Conservation (phyloP, 2,329 filamentous ascomycete genomes). For the Diaporthe caulivora region DNA sequence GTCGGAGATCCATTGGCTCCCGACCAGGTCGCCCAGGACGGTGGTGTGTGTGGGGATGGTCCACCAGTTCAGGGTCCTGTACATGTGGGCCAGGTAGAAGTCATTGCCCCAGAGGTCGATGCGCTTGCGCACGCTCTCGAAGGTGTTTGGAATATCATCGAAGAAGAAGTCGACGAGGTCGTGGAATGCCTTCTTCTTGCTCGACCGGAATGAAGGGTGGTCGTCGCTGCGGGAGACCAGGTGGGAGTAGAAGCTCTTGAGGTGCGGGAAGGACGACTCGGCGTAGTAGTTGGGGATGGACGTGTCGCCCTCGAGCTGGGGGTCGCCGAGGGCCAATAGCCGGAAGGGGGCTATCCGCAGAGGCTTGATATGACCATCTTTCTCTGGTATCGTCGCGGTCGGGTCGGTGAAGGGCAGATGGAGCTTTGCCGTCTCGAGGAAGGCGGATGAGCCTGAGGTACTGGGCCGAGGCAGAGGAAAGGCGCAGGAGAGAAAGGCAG, state of each 20-base stretch:
- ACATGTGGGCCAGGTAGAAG: constrained; percentile 93
- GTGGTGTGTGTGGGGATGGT: constrained; percentile 86
- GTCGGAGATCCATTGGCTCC: constrained; percentile 94
- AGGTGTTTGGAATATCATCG: constrained; percentile 76
- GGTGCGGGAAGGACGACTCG: constrained; percentile 64
- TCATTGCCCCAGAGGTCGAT: constrained; percentile 95
- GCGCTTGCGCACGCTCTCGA: constrained; percentile 79
- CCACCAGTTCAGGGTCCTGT: constrained; percentile 87
- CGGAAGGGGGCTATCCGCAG: constrained; percentile 77
- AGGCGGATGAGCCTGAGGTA: constrained; percentile 46
- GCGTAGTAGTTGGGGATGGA: constrained; percentile 75
- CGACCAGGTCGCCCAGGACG: constrained; percentile 90
- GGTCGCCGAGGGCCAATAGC: constrained; percentile 89
- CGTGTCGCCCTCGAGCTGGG: constrained; percentile 92
- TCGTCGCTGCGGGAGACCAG: constrained; percentile 47
- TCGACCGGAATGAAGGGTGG: constrained; percentile 58
- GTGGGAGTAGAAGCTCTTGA: constrained; percentile 60
- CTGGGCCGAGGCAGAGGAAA: constrained; percentile 73
- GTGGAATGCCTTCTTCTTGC: constrained; percentile 66
- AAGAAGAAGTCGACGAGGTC: constrained; percentile 72
- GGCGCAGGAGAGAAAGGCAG: constrained; percentile 81
- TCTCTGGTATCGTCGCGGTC: constrained; percentile 39
- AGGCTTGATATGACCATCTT: constrained; percentile 42
- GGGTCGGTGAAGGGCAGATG: constrained; percentile 53
- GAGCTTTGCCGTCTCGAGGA: constrained; percentile 54